Base-by-base conservation (phyloP, 176 grass and related monocot species). In the Oryza meridionalis region DNA sequence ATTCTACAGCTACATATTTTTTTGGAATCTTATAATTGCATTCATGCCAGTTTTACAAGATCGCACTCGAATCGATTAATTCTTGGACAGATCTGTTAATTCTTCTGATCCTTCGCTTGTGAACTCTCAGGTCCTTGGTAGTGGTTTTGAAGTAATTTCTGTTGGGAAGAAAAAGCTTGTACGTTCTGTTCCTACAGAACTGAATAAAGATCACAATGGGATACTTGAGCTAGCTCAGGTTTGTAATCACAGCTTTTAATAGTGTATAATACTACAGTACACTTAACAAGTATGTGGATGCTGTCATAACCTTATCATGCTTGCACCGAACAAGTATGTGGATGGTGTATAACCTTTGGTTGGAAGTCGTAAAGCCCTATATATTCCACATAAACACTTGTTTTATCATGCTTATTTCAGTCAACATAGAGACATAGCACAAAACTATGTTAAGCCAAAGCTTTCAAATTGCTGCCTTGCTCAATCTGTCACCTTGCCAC, bases 201-300 rank as follows among this genome's bases (percentile, higher is more conserved):
- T 98, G 75, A 98, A 98, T 89, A 98, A 80, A 90, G 93, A 98
- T 80, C 96, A 96, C 80, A 98, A 92, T 88, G 96, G 92, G 77
- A 98, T 96, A 85, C 88, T 98, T 88, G 91, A 95, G 84, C 84
- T 96, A 80, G 96, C 96, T 80, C 96, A 98, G 89, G 96, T 98
- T 81, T 88, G 87, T 82, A 62, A 24, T 4, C 19, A 31, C 29
- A 24, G 47, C 49, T 90, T 64, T 25, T 58, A 11, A 25, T 65
- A 19, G 49, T 26, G n/a, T 86, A 24, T 67, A n/a, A 58, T 67
- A 24, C 26, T 26, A 50, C 16, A 79, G 32, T 51, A 24, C 5
- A 16, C 11, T 24, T 70, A 42, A 37, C 13, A 78, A 81, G 25
- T 64, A 61, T 77, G 40, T 24, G 29, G n/a, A 62, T 22, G n/a